Base-by-base conservation (phyloP, 1,284 basidiomycete species). In the Thelephora terrestris region DNA sequence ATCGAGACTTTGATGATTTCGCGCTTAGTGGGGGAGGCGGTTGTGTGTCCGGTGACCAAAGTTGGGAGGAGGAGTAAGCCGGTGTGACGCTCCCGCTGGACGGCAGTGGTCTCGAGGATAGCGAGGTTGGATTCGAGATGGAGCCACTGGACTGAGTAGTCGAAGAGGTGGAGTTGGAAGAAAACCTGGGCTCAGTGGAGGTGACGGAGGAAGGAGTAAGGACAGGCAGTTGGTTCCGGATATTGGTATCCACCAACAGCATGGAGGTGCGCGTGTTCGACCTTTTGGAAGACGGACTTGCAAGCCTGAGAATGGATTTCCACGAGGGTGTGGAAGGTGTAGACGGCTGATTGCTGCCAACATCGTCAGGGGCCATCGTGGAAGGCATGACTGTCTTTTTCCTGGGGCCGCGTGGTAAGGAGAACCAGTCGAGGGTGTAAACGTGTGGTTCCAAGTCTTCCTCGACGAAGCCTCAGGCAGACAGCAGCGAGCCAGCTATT, bases 91-190 rank as follows among this genome's bases (percentile, higher is more conserved):
- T 55, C 58, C 35, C 54, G 53, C 27, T 59, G 54, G 35, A 57
- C 51, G 27, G 53, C 52, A 37, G 56, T 49, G 20, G 70, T 50
- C 39, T 18, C 21, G 39, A 42, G 6, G 60, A 56, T 49, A 71
- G 68, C 34, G 68, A 52, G 54, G 67, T 67, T 46, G 67, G 62
- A 29, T 57, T 61, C 9, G 39, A 42, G 60, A 75, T 75, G 2
- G 80, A 84, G 58, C 83, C 81, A 55, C 71, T 79, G 9, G 83
- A 85, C 52, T 76, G 74, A 0, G 80, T 79, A 55, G 76, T 76
- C 37, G 82, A 85, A 9, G 84, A 42, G 25, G n/a, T 12, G 39
- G 39, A 86, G 58, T 79, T 81, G 64, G 76, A 84, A 5, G 84
- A 86, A 38, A 75, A 80, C 45, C 82, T 74, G 48, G 76, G 74